Evolutionary conservation across 768 basidiomycete species (phyloP), one percentile per base, ranked within the genome.

Genomic region (Boletales sp.): DNA sequence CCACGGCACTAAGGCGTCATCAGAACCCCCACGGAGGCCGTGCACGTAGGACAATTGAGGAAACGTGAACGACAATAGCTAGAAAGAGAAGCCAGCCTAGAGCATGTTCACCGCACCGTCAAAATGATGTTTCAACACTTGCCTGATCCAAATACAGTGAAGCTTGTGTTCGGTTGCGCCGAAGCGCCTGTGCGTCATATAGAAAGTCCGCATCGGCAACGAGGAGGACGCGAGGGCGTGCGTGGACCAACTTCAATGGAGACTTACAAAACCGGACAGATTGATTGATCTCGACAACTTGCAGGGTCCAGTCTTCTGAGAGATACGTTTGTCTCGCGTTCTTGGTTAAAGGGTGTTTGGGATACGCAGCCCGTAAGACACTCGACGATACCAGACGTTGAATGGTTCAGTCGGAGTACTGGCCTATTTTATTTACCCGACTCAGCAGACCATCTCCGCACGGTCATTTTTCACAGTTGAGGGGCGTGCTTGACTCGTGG

Each of bases 151-250:
- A 40, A 21, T 14, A 28, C 17, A 10, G 18, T 1, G 34, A 15
- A 34, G 2, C 4, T 28, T 12, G 15, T 46, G 33, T 35, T 18
- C n/a, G 45, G 40, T 14, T 10, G 12, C 21, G 14, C 34, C 33
- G 36, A 19, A 54, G 46, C 50, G 41, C 49, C 50, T 0, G 14
- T 30, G 34, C 34, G 38, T 48, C 50, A 57, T 51, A 17, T 28
- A 21, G 31, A 18, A 10, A 25, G 35, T 17, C 19, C n/a, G 40
- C 14, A 15, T 25, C 28, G 21, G 40, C 54, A 52, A 50, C 41
- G 52, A 48, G 60, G 60, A 54, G 38, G 39, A 28, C 30, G 43
- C 36, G 47, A 56, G 52, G 50, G 9, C n/a, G 25, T 30, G 11
- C 13, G 34, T 12, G 34, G 25, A 28, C 25, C 25, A 28, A 7